phyloP scores from a whole-genome alignment of 2,329 filamentous ascomycete species.

The Helminthosporium solani region DNA sequence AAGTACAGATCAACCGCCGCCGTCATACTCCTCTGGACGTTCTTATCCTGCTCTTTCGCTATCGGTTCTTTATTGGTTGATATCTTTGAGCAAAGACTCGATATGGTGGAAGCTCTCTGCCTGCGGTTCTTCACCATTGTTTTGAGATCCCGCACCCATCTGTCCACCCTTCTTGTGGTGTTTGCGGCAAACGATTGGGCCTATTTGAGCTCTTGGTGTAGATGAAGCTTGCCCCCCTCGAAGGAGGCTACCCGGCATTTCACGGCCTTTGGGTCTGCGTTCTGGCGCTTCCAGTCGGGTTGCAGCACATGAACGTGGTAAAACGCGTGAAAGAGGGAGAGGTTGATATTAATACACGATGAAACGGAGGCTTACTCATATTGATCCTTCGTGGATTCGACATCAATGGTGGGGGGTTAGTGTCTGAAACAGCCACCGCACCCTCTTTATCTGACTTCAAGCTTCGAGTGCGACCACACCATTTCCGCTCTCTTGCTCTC shows the following conservation, averaged over 20 bases:
- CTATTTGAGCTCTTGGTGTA: neutral
- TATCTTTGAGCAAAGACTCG: neutral
- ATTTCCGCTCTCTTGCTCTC: too few relatives aligned
- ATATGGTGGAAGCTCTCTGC: neutral
- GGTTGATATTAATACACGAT: neutral
- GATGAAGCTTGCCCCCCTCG: neutral
- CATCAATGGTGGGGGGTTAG: neutral
- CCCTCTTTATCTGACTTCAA: neutral
- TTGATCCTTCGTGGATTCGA: neutral
- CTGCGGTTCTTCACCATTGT: too few relatives aligned
- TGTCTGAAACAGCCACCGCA: neutral
- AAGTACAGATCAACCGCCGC: neutral
- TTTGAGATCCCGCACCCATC: too few relatives aligned
- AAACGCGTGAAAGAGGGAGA: neutral
- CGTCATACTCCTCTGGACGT: neutral
- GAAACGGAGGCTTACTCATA: neutral
- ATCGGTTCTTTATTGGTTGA: neutral
- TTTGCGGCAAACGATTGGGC: neutral
- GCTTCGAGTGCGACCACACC: neutral
- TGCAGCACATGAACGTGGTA: neutral
- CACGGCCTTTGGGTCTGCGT: neutral
- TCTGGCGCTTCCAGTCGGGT: neutral
- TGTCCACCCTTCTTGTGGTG: neutral
- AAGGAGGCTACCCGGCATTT: neutral
- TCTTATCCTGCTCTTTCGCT: neutral